phyloP scores from a whole-genome alignment of 441 rosid species.

The Raphanus hybrid region DNA sequence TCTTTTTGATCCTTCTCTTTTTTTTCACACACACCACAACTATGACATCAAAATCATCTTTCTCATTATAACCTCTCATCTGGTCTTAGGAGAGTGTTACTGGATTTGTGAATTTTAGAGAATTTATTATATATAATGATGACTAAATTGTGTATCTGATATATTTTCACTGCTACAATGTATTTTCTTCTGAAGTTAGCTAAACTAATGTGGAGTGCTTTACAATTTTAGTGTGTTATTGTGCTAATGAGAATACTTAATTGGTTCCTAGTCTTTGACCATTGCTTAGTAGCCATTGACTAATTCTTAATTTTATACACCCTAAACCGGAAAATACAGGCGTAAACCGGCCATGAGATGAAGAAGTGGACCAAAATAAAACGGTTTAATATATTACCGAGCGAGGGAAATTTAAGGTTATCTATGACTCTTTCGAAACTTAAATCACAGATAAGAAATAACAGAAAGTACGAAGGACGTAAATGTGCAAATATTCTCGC shows the following conservation, averaged over 20 bases:
- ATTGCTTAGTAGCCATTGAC: too few relatives aligned
- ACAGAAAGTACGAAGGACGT: slow-evolving; percentile 14
- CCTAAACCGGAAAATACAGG: too few relatives aligned
- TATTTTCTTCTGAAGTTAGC: too few relatives aligned
- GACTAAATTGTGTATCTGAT: too few relatives aligned
- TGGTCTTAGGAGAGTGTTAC: slow-evolving; percentile 3
- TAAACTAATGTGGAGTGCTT: too few relatives aligned
- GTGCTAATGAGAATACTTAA: background rate
- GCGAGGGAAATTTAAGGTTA: background rate
- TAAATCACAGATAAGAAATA: slow-evolving; percentile 1
- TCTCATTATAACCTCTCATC: slow-evolving; percentile 12
- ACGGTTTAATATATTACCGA: slow-evolving; percentile 9
- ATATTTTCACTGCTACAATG: too few relatives aligned
- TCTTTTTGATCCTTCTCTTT: slow-evolving; percentile 45
- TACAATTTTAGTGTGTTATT: background rate
- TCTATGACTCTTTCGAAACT: background rate
- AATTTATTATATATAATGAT: too few relatives aligned
- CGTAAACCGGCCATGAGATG: slow-evolving; percentile 11
- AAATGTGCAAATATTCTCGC: background rate
- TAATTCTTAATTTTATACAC: too few relatives aligned
- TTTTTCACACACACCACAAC: background rate
- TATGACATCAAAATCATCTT: background rate
- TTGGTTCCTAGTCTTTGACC: too few relatives aligned
- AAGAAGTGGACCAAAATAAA: background rate
- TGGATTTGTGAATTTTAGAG: too few relatives aligned